These are phyloP conservation scores for Phaseolus lunatus DNA, from an alignment of 306 rosid species.

Conservation along the genomic window DNA sequence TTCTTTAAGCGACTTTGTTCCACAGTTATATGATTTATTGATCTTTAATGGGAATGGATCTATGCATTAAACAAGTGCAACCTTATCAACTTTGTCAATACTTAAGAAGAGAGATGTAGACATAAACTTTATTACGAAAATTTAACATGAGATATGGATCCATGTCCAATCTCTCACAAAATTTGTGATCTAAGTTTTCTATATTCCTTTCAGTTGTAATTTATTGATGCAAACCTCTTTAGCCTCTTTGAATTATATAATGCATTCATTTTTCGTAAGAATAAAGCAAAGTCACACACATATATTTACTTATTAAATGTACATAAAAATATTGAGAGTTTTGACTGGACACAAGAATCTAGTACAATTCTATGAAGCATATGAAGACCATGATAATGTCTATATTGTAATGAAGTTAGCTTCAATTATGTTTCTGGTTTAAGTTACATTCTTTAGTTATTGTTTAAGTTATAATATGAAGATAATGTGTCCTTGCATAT, in stretches of 20 bases:
- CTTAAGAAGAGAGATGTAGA: background rate
- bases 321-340: constrained; percentile 71
- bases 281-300: background rate
- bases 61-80: constrained; percentile 3
- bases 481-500: constrained; percentile 2
- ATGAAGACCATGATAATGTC: constrained; percentile 70
- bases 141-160: background rate
- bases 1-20: constrained; percentile 1
- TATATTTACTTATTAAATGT: background rate
- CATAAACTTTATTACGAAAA: background rate
- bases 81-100: background rate
- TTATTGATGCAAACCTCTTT: background rate
- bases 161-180: background rate
- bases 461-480: background rate
- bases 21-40: background rate
- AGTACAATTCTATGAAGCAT: constrained; percentile 75
- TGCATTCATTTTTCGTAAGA: background rate
- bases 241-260: constrained; percentile 15
- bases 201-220: background rate
- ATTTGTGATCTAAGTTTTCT: constrained; percentile 13
- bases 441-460: constrained; percentile 5
- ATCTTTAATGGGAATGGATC: constrained; percentile 15
- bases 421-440: constrained; percentile 35
- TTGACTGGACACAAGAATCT: constrained; percentile 75
- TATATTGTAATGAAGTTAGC: constrained; percentile 71